Evolutionary conservation across 108 stramenopile genomes (phyloP).

Genomic region (Stephanodiscus minutulus): DNA sequence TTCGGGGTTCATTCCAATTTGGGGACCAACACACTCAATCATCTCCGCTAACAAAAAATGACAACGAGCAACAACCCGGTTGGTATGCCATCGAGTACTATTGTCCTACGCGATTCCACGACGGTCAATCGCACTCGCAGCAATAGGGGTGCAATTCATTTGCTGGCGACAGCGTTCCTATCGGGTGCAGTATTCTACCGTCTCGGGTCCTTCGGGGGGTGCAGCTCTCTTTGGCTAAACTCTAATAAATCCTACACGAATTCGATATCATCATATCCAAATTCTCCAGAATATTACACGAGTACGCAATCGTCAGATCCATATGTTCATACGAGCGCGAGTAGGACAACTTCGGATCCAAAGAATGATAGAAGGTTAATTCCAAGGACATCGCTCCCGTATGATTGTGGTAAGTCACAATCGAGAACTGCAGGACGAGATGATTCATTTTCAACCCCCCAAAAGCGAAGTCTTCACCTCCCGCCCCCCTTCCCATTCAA

Average conservation of each 20-base stretch:
- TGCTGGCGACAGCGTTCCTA: background rate
- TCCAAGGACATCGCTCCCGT: background rate
- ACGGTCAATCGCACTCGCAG: too few species aligned
- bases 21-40: too few species aligned
- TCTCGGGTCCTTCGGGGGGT: background rate
- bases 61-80: too few species aligned
- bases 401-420: slow-evolving; percentile 14
- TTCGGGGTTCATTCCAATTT: too few species aligned
- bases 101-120: too few species aligned
- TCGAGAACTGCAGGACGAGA: background rate
- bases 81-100: too few species aligned
- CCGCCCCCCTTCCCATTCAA: background rate
- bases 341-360: background rate
- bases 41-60: too few species aligned
- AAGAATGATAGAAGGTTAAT: background rate
- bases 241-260: too few species aligned
- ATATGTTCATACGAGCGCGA: background rate
- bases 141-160: background rate
- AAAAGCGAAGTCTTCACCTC: background rate
- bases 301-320: background rate
- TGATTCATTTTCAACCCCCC: background rate
- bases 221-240: too few species aligned
- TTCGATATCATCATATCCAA: background rate
- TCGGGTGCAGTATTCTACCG: background rate
- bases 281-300: background rate